A percentile compares a stretch with the other conserved stretches of the same genome.
These are phyloP conservation scores for Sphagnum magellanicum DNA, from an alignment of 228 moss, liverwort and hornwort genomes.

Conservation along the genomic window DNA sequence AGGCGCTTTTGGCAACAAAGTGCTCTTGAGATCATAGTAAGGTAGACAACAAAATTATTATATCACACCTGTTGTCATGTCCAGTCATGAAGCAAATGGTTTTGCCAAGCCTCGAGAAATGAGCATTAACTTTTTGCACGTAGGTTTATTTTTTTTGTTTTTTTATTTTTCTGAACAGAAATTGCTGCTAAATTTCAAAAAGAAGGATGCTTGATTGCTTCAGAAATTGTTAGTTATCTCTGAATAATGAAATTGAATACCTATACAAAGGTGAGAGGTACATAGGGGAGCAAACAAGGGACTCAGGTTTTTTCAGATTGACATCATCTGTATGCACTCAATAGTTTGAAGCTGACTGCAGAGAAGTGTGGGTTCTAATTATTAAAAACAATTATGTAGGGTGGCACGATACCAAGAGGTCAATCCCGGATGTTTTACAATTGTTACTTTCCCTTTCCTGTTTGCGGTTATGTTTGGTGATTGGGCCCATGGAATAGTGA, in stretches of 20 bases:
- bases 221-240: neutral
- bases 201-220: too few species aligned
- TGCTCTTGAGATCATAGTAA: too few species aligned
- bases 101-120: neutral
- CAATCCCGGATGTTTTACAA: constrained; percentile 63
- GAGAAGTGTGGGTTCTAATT: neutral
- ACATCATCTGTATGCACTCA: neutral
- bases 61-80: neutral
- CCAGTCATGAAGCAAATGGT: neutral
- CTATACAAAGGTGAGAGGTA: neutral
- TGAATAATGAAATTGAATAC: neutral
- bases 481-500: constrained; percentile 61
- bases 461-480: constrained; percentile 76
- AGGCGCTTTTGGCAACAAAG: neutral
- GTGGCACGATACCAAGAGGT: constrained; percentile 61
- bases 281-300: neutral
- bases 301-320: neutral
- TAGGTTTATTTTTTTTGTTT: neutral
- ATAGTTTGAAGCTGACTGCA: neutral
- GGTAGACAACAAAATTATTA: neutral
- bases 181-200: neutral
- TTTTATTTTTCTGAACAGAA: neutral
- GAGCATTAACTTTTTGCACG: neutral
- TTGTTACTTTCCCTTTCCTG: constrained; percentile 65
- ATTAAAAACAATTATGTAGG: constrained; percentile 7